phyloP scores from a whole-genome alignment of 345 rosid species.

The Citrus mangshanensis region DNA sequence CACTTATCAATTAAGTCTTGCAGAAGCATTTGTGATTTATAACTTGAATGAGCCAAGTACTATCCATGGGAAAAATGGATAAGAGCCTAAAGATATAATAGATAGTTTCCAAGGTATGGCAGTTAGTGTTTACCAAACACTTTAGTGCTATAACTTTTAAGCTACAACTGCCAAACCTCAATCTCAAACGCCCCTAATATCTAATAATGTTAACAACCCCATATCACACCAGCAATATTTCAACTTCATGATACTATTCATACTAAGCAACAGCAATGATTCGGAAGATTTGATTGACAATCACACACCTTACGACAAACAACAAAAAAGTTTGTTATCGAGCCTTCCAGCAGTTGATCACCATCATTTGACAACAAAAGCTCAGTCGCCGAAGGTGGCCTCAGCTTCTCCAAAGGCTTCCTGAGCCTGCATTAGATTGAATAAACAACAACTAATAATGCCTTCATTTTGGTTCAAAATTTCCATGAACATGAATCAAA shows the following conservation, averaged over 20 bases:
- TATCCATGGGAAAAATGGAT: not conserved
- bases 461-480: not conserved
- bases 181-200: too few species aligned
- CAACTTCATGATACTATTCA: not conserved
- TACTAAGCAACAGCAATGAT: not conserved
- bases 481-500: not conserved
- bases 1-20: not conserved
- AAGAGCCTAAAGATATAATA: not conserved
- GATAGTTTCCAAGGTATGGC: too few species aligned
- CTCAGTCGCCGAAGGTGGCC: slow-evolving; percentile 70
- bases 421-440: slow-evolving; percentile 47
- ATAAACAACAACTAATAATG: not conserved
- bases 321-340: slow-evolving; percentile 65
- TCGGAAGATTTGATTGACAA: not conserved
- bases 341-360: slow-evolving; percentile 80
- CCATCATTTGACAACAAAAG: slow-evolving; percentile 84
- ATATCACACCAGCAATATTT: not conserved
- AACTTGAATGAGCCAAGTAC: not conserved
- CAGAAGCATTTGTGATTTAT: not conserved
- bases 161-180: too few species aligned
- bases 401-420: slow-evolving; percentile 74
- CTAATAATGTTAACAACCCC: not conserved
- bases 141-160: too few species aligned
- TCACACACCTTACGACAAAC: slow-evolving; percentile 58
- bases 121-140: too few species aligned